Evolutionary conservation across 768 basidiomycete genomes (phyloP).

Genomic region (Hydnum rufescens): DNA sequence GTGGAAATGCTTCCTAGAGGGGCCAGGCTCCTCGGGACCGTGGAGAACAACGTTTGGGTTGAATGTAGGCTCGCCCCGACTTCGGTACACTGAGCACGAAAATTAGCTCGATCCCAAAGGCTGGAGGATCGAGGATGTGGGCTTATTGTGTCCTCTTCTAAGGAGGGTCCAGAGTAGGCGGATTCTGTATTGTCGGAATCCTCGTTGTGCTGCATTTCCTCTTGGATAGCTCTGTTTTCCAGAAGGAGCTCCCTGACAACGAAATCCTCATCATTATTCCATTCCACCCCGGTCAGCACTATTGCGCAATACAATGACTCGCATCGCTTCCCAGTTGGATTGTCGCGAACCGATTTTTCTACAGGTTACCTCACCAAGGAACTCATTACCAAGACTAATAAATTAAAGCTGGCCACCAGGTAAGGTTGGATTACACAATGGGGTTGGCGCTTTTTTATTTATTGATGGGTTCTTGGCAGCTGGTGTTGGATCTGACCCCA

Average conservation of each 20-base stretch:
- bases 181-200: not conserved
- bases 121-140: conserved; percentile 55
- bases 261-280: conserved; percentile 70
- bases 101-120: conserved; percentile 60
- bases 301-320: too few species aligned
- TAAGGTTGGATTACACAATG: too few species aligned
- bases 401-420: conserved; percentile 77
- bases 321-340: not conserved
- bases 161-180: conserved; percentile 46
- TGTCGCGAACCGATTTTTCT: not conserved
- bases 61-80: not conserved
- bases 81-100: not conserved
- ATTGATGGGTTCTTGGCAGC: too few species aligned
- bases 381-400: conserved; percentile 39
- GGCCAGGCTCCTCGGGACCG: conserved; percentile 57
- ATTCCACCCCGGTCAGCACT: conserved; percentile 53
- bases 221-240: not conserved
- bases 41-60: conserved; percentile 47
- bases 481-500: conserved; percentile 78
- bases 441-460: too few species aligned
- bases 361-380: conserved; percentile 66
- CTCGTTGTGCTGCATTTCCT: not conserved
- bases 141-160: conserved; percentile 56
- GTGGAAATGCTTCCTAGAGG: conserved; percentile 47
- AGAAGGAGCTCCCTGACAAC: conserved; percentile 25